Base-by-base conservation (phyloP, 2,329 filamentous ascomycete genomes). In the Colletotrichum orchidophilum region DNA sequence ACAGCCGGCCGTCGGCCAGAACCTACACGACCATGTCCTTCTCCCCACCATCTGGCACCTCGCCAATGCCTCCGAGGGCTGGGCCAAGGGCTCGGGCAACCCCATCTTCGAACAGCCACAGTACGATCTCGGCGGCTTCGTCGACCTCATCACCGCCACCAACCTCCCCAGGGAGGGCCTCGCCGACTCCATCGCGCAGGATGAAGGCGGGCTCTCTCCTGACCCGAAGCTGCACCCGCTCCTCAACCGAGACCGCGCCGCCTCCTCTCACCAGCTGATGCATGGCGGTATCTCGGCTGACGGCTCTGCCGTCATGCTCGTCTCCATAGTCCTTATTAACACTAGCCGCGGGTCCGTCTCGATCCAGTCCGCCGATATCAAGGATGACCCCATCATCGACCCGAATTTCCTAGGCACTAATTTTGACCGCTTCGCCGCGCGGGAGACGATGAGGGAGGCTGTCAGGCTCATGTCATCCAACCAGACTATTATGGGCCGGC, bases 1-100 rank as follows among this genome's bases (percentile, higher is more conserved):
- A 18, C 78, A 83, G 0, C 84, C 84, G 1, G 85, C 84, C 0
- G 86, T 88, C 0, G 86, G 86, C 6, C 83, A 84, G 75, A 87
- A 87, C 64, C 79, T 87, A 2, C 82, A 85, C 74, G 85, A 87
- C 73, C 77, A 79, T 58, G 64, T 76, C 93, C 93, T 75, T 65
- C 73, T 76, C 70, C 67, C 73, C 42, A 76, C 79, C 21, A 72
- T 76, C 39, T 80, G 78, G 77, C 64, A 77, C 21, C 29, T 83
- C 5, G 75, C 77, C 29, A 73, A 82, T 50, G 78, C 78, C 15
- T 77, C 76, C 8, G 76, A 77, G 1, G 82, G 81, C 1, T 77
- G 75, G 71, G 75, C 78, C 1, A 69, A 80, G 4, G 80, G 80
- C 5, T 79, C 82, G 0, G 33, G 24, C 2, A 66, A 61, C 24